Evolutionary conservation across 306 rosid species (phyloP), one percentile per base, ranked within the genome.

Genomic region (Hippophae tibetana): DNA sequence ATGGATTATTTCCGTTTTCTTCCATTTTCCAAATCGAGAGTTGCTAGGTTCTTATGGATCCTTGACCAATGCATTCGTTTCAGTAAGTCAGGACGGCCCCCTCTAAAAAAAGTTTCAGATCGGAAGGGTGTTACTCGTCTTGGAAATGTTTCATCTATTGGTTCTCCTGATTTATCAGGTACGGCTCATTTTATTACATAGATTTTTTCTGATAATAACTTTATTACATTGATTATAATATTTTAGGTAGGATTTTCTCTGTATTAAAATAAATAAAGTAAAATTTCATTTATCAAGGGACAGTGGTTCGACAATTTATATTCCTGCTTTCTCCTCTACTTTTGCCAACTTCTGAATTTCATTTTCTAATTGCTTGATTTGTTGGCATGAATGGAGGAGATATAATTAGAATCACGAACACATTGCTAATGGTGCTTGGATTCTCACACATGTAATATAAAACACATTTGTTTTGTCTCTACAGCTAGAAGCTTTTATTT

Each of bases 31-130:
- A 13, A 41, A 41, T 4, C 58, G 9, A 26, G 14, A 3, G 23
- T 49, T 12, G 53, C n/a, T 49, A 12, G 23, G 14, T 49, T 38
- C 27, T 42, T 60, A n/a, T 67, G 48, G 59, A 46, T 47, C 50
- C 7, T 9, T 46, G 42, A 43, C 49, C 6, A 49, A 43, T 74
- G 55, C 68, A 38, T 69, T 71, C 67, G 59, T 74, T 81, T 72
- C 90, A 90, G 94, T 64, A 90, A 79, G 76, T 67, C 89, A 56
- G 82, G 97, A 54, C 84, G 84, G 38, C 95, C 86, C 68, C 85
- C 86, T 56, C 69, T 82, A 58, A 90, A 90, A 80, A 90, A 81
- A 68, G 58, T 84, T 56, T 69, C 79, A 0, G 85, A 83, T n/a
- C 80, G 86, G 67, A 90, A 90, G 74, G 78, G 77, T 57, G 51